These are phyloP conservation scores for Wickerhamiella australiensis DNA, from an alignment of 805 yeast species.

Conservation along the genomic window DNA sequence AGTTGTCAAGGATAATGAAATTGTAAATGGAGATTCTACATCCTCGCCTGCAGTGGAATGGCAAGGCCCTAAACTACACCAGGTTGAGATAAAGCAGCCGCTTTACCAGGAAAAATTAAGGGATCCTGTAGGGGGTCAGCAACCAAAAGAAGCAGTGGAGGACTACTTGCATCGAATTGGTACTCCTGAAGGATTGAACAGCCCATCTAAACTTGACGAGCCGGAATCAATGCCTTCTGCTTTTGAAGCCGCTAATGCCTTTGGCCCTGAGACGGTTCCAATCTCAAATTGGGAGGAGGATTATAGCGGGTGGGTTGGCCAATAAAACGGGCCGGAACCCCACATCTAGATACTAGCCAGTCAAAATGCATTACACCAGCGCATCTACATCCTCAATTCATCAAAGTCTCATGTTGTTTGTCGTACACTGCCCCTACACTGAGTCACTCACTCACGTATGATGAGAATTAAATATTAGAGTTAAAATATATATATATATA, in stretches of 20 bases:
- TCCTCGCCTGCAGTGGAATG: not conserved
- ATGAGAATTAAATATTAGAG: not conserved
- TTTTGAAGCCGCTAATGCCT: slow-evolving; percentile 16
- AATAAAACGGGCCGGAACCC: not conserved
- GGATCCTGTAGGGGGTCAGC: slow-evolving; percentile 12
- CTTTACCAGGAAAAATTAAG: slow-evolving; percentile 8
- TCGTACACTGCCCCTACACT: no score
- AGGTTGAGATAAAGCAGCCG: slow-evolving; percentile 13
- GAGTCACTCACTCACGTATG: not conserved
- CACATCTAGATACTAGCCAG: no score
- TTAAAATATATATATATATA: not conserved
- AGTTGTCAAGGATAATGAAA: slow-evolving; percentile 1
- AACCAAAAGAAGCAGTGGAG: slow-evolving; percentile 20
- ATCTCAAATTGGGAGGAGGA: slow-evolving; percentile 21
- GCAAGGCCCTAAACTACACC: slow-evolving; percentile 9
- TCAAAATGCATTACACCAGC: no score
- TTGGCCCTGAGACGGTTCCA: slow-evolving; percentile 13
- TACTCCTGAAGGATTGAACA: slow-evolving; percentile 2
- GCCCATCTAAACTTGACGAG: not conserved
- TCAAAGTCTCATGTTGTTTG: no score
- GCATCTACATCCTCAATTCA: no score
- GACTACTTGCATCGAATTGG: slow-evolving; percentile 18
- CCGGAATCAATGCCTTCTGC: slow-evolving; percentile 9
- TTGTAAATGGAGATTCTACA: not conserved
- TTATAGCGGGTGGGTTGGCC: slow-evolving; percentile 12